Evolutionary conservation across 164 flowering plant species (phyloP), one percentile per base, ranked within the genome.

Genomic region (Santalum album): DNA sequence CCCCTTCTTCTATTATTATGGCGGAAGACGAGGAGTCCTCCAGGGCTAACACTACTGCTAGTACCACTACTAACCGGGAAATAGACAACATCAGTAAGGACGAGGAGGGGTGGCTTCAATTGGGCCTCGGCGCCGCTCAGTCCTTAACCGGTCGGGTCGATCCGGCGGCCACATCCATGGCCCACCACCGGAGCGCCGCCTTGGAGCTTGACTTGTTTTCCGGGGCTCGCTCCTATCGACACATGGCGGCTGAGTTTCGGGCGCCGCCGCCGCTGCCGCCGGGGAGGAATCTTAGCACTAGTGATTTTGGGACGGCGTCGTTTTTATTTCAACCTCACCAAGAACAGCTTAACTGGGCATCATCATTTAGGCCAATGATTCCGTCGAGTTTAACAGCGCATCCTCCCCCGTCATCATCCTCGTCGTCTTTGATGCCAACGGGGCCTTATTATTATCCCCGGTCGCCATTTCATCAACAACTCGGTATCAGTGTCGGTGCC

Each of bases 11-110:
- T n/a, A n/a, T n/a, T n/a, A n/a, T 29, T 4, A 80, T 79, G 87
- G 83, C 78, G 4, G 89, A 83, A 63, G 85, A 83, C n/a, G 83
- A 82, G 19, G 83, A 82, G 19, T 75, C 4, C 9, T 29, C 86
- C 12, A 72, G 77, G 60, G 72, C 80, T 43, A 69, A 62, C 58
- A 78, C 34, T 9, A 29, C 4, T 9, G 9, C 34, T 29, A 29
- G 79, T 51, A 36, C 15, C 12, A 36, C 14, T 42, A 54, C 62
- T n/a, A 71, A 77, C 58, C 78, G 68, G 7, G 21, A 42, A n/a
- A 29, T 29, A 4, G 9, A 29, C 34, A 29, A 29, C n/a, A 29
- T 9, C 9, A 29, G 9, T 29, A 18, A 23, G 25, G 27, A 25
- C 4, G 51, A 49, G 4, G 27, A 22, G 12, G 51, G 71, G n/a